These are phyloP conservation scores for Lipomyces yamadae DNA, from an alignment of 805 yeast species.

Conservation along the genomic window DNA sequence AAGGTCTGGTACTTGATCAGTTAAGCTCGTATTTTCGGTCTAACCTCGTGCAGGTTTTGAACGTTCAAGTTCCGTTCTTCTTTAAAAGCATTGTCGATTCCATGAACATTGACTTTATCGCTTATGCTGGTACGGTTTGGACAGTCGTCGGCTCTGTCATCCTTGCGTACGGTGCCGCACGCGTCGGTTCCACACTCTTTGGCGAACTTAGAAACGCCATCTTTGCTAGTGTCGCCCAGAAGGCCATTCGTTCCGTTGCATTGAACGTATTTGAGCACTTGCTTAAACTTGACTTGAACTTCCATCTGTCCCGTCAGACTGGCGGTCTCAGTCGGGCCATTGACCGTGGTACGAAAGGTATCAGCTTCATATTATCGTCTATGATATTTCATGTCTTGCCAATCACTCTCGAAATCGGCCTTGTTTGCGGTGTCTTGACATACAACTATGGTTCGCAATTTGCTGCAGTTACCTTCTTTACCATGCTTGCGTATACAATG, in stretches of 20 bases:
- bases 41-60: conserved; percentile 53
- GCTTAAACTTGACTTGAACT: conserved; percentile 80
- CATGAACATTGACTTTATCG: conserved; percentile 88
- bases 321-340: conserved; percentile 97
- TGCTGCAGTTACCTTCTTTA: conserved; percentile 84
- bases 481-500: conserved; percentile 85
- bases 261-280: conserved; percentile 83
- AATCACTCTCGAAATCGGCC: conserved; percentile 84
- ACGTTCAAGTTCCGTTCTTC: conserved; percentile 95
- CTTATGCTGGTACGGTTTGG: conserved; percentile 65
- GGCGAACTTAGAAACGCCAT: conserved; percentile 95
- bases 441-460: conserved; percentile 88
- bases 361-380: conserved; percentile 86
- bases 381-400: conserved; percentile 98
- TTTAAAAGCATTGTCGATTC: conserved; percentile 87
- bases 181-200: conserved; percentile 91
- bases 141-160: conserved; percentile 70
- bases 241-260: conserved; percentile 90
- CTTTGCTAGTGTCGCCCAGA: conserved; percentile 93
- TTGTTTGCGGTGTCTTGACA: conserved; percentile 91
- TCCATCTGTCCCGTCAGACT: conserved; percentile 89
- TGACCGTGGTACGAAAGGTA: conserved; percentile 97
- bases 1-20: conserved; percentile 49
- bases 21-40: not conserved
- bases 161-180: conserved; percentile 87